Base-by-base conservation (phyloP, 257 asterid species). In the Plantago major region DNA sequence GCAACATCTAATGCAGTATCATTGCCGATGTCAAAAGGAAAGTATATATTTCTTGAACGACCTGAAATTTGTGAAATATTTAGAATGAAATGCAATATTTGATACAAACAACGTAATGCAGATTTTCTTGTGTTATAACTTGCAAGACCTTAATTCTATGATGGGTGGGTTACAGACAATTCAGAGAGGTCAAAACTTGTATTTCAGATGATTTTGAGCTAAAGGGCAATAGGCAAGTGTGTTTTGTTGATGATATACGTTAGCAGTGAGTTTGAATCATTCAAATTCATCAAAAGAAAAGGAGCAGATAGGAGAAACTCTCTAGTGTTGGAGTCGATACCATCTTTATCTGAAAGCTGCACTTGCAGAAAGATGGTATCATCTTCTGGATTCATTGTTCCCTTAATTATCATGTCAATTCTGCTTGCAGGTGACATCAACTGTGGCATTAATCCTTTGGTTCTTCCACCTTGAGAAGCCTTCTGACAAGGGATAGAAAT, bases 1-100 rank as follows among this genome's bases (percentile, higher is more conserved):
- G 96, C 96, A 10, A 86, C 96, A 2, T 82, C 90, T 49, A 79
- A n/a, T 6, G 93, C 70, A 5, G 90, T 86, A 70, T 88, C 96
- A 40, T 66, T 72, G 2, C 66, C 55, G 16, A 74, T 83, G 64
- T 86, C 96, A 48, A 88, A 88, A 0, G 95, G 93, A 71, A 88
- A 88, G 76, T 54, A 73, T 69, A 88, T 78, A 72, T 86, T 81
- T 60, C 80, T 74, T 2, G 74, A 74, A 42, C 66, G 63, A 55
- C 88, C 95, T 88, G 80, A 64, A 53, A 48, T 51, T n/a, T 52
- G 59, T 63, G 61, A 33, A 17, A 43, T 28, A 6, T 28, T 57
- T 26, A 65, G 55, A 54, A 0, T 40, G 16, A 9, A 12, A 67
- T 50, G 38, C 58, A 43, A 14, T 45, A 11, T 44, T 14, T 42